Base-by-base conservation (phyloP, 495 filamentous ascomycete genomes). In the Articulospora tetracladia region DNA sequence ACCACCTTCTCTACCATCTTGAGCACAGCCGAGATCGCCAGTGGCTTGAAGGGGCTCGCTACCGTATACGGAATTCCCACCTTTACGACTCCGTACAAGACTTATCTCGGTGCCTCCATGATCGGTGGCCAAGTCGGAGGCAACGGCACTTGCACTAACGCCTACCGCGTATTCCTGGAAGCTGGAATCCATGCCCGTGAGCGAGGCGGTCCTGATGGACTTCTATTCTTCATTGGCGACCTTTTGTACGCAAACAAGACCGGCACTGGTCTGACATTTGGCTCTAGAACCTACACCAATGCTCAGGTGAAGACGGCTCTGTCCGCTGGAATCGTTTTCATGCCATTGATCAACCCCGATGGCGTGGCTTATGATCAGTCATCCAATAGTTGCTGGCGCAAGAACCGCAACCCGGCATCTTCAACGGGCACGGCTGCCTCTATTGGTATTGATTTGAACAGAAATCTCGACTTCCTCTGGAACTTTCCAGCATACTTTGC, bases 401-500 rank as follows among this genome's bases (percentile, higher is more conserved):
- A 76, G 70, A 76, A 76, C 61, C 71, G 73, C 53, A 74, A 73
- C 64, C 63, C 67, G 15, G 56, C 58, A 17, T 59, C 62, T 13
- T 53, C 60, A 28, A 51, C 49, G 11, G 57, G 55, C 19, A 28
- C 47, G 32, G 54, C 60, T 12, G 36, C 58, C 8, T 62, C 68
- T 2, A 39, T 71, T 25, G 73, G 72, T 30, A 61, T 74, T 50
- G 73, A 76, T 49, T 61, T 76, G 19, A 74, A 76, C 68, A 68
- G 73, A 53, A 76, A 76, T 62, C 74, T 72, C 28, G 69, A 73
- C 36, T 71, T 72, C 32, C 46, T 70, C 10, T 76, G 72, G 72
- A 66, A 76, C 57, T 65, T 70, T 53, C 59, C 19, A 12, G 66
- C 66, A 39, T 62, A 69, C 39, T 75, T 74, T 59, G 68, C 68